A percentile compares a stretch with the other conserved stretches of the same genome.
Evolutionary conservation across 2,329 filamentous ascomycete species (phyloP).

Genomic region (Chalaropsis thielavioides): DNA sequence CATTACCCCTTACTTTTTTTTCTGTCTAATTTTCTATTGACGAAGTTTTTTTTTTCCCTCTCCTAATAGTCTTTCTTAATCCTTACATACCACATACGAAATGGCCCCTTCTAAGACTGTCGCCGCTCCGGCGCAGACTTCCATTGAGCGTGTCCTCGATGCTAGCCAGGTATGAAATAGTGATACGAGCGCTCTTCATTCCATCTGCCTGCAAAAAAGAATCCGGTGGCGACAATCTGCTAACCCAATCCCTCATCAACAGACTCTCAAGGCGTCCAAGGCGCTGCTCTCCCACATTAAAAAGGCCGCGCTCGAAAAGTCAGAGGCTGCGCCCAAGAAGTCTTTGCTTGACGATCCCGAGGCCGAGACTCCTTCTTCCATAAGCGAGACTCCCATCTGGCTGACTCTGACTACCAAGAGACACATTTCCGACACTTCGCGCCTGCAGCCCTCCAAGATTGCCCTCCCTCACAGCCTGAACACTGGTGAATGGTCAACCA

Average conservation of each 20-base stretch:
- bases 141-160: constrained; percentile 7
- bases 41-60: not conserved
- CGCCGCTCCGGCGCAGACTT: constrained; percentile 10
- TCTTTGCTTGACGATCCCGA: constrained; percentile 37
- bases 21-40: not conserved
- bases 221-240: not conserved
- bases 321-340: constrained; percentile 36
- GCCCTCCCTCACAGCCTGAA: constrained; percentile 62
- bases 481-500: constrained; percentile 47
- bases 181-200: not conserved
- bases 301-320: constrained; percentile 36
- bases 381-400: constrained; percentile 42
- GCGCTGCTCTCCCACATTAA: constrained; percentile 49
- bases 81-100: not conserved
- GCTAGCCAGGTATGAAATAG: constrained; percentile 10
- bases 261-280: constrained; percentile 49
- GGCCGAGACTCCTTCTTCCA: constrained; percentile 23
- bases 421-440: constrained; percentile 55
- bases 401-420: constrained; percentile 50
- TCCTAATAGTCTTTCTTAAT: constrained; percentile 1
- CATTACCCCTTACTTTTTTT: not conserved
- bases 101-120: constrained; percentile 16
- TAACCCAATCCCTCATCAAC: not conserved
- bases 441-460: constrained; percentile 75
- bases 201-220: not conserved